phyloP scores from a whole-genome alignment of 257 asterid species.

The Plantago major region DNA sequence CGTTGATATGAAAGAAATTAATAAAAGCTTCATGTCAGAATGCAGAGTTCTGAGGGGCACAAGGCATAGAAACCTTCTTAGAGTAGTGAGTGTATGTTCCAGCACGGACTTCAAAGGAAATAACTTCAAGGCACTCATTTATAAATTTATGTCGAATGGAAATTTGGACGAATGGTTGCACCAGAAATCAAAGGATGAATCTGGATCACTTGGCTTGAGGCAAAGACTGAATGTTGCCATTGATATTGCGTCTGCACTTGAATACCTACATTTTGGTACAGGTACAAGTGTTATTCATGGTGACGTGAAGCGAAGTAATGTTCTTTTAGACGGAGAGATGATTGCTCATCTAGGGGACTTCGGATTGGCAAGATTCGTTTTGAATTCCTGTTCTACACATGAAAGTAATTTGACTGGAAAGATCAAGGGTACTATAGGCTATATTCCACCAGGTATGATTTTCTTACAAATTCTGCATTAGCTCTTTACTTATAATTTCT shows the following conservation, averaged over 20 bases:
- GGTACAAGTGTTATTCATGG: background rate
- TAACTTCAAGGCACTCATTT: slow-evolving; percentile 7
- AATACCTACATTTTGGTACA: background rate
- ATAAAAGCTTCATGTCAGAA: slow-evolving; percentile 27
- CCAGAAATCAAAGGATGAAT: background rate
- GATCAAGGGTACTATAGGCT: slow-evolving; percentile 24
- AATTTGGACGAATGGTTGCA: slow-evolving; percentile 10
- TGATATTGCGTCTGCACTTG: slow-evolving; percentile 1
- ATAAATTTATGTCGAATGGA: slow-evolving; percentile 17
- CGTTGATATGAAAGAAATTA: slow-evolving; percentile 18
- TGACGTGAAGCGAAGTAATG: slow-evolving; percentile 24
- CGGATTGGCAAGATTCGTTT: slow-evolving; percentile 30
- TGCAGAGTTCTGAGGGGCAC: slow-evolving; percentile 20
- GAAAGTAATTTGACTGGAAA: slow-evolving; percentile 16
- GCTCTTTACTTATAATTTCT: background rate
- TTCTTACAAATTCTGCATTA: background rate
- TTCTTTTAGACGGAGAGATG: slow-evolving; percentile 29
- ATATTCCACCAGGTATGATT: slow-evolving; percentile 29
- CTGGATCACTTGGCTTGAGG: background rate
- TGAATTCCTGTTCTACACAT: background rate
- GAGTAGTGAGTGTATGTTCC: slow-evolving; percentile 26
- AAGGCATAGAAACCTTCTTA: slow-evolving; percentile 25
- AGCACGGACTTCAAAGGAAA: slow-evolving; percentile 22
- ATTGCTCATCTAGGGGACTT: slow-evolving; percentile 29
- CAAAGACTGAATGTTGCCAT: background rate